Base-by-base conservation (phyloP, 768 basidiomycete species). In the Lentinula sp. region DNA sequence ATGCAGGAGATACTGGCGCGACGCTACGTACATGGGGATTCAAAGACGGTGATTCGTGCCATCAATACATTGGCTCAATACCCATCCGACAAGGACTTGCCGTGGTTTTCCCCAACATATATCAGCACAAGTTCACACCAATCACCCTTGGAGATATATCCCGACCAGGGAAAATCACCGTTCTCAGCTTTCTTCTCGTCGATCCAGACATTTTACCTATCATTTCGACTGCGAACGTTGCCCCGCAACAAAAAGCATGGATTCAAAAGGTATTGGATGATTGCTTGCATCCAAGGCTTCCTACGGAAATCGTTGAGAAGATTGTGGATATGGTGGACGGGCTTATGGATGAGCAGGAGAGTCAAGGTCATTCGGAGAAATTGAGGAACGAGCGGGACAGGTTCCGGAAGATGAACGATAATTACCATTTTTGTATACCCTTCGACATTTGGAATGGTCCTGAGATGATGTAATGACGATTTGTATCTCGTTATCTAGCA, bases 31-130 rank as follows among this genome's bases (percentile, higher is more conserved):
- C 78, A 0, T 84, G 82, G 82, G 83, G 81, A 9, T 64, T 85
- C 8, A 69, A 67, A 18, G 71, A 80, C 57, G 75, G 76, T 2
- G 78, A 80, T 60, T 69, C 78, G 1, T 79, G 78, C 62, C 77
- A 80, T 59, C 82, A 86, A 67, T 70, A 77, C 63, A 69, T 82
- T 40, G 80, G 80, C 16, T 64, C 71, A 18, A 71, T 77, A 13
- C 70, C 73, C 2, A 68, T 81, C 18, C 68, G 62, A 1, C 53
- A 65, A 15, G 78, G 76, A 5, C 69, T 80, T 37, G 73, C 70
- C 39, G 65, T 84, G 42, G 75, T 76, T 42, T 84, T 81, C 62
- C 84, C 84, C 15, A 85, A 85, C 67, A 78, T 84, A 45, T 84
- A 83, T 68, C 84, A 85, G 65, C 73, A 81, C 59, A 67, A 68